These are phyloP conservation scores for Conoideocrella luteorostrata DNA, from an alignment of 2,329 filamentous ascomycete species.

Conservation along the genomic window DNA sequence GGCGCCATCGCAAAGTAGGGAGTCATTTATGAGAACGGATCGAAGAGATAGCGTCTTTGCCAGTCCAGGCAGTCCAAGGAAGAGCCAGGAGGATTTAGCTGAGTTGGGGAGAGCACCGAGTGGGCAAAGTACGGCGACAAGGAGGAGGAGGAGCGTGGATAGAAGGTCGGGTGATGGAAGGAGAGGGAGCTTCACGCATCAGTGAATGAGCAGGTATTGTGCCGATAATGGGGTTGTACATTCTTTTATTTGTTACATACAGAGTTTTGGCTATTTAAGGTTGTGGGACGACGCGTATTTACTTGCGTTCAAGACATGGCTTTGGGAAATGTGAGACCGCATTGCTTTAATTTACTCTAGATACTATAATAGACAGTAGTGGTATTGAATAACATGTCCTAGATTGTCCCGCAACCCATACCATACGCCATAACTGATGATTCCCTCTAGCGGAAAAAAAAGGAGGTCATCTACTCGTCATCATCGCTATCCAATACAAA, in stretches of 20 bases:
- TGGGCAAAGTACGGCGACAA: slow-evolving; percentile 23
- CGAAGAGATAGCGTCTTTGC: slow-evolving; percentile 20
- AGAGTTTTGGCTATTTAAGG: too few relatives aligned
- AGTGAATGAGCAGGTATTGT: too few relatives aligned
- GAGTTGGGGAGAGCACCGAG: slow-evolving; percentile 25
- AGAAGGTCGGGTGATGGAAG: background rate
- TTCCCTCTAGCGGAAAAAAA: too few relatives aligned
- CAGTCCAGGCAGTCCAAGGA: slow-evolving; percentile 20
- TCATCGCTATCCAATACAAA: slow-evolving; percentile 57
- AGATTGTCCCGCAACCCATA: too few relatives aligned
- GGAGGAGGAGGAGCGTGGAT: slow-evolving; percentile 21
- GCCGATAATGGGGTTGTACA: too few relatives aligned
- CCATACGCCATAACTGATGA: too few relatives aligned
- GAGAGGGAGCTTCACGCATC: background rate
- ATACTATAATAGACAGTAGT: too few relatives aligned
- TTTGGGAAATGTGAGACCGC: too few relatives aligned
- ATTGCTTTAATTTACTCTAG: too few relatives aligned
- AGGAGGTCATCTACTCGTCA: slow-evolving; percentile 36
- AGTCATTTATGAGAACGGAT: slow-evolving; percentile 6
- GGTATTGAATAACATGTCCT: background rate
- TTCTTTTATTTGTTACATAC: too few relatives aligned
- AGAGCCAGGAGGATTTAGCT: slow-evolving; percentile 28
- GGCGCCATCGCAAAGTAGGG: slow-evolving; percentile 9
- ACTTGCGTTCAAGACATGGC: too few relatives aligned
- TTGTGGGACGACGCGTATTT: too few relatives aligned